phyloP scores from a whole-genome alignment of 352 stramenopile species.

The Peronospora farinosa region DNA sequence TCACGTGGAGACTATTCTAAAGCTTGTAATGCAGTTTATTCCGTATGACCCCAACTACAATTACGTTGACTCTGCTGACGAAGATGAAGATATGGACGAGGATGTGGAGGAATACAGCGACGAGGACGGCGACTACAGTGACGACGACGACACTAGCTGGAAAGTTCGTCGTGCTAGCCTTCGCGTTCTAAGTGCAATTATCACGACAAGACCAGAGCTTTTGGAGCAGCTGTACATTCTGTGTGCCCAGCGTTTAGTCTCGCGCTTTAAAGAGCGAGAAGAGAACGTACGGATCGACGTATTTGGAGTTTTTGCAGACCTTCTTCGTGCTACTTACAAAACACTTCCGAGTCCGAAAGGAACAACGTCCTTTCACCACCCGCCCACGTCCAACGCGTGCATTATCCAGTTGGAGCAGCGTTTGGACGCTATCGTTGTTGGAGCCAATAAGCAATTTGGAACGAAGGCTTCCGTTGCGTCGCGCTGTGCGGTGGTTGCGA shows the following conservation, averaged over 20 bases:
- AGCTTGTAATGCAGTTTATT: constrained; percentile 89
- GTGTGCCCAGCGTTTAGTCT: constrained; percentile 80
- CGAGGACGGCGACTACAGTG: constrained; percentile 86
- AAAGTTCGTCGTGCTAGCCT: constrained; percentile 92
- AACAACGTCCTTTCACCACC: constrained; percentile 19
- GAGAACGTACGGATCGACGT: constrained; percentile 98
- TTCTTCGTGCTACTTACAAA: constrained; percentile 80
- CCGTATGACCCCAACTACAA: constrained; percentile 99
- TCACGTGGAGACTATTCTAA: constrained; percentile 91
- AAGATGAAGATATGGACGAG: constrained; percentile 82
- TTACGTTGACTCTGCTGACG: constrained; percentile 92
- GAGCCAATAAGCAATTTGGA: constrained; percentile 78
- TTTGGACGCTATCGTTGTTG: constrained; percentile 62
- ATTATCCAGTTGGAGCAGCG: constrained; percentile 52
- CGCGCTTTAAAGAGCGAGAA: constrained; percentile 94
- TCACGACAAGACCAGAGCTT: constrained; percentile 84
- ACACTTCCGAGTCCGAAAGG: constrained; percentile 34
- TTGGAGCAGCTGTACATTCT: constrained; percentile 81
- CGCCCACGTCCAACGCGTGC: constrained; percentile 37
- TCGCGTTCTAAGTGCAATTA: constrained; percentile 89
- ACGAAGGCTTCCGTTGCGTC: constrained; percentile 70
- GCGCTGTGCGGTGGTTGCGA: constrained; percentile 73
- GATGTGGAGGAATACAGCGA: constrained; percentile 81
- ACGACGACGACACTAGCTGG: constrained; percentile 94
- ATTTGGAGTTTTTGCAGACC: constrained; percentile 90